Conservation (phyloP, 306 rosid genomes). For the Ormosia semicastrata region DNA sequence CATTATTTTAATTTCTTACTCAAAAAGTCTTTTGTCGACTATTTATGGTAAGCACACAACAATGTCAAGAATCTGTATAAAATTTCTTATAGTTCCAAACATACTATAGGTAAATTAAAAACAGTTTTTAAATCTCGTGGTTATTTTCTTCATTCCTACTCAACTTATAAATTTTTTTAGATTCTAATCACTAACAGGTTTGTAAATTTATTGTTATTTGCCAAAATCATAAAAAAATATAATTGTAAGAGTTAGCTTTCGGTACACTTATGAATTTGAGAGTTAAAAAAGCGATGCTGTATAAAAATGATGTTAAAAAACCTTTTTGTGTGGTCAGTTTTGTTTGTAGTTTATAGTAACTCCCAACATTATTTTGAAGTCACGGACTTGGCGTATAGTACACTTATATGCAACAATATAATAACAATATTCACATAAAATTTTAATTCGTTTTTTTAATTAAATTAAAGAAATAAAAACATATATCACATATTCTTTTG, state of each 20-base stretch:
- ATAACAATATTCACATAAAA: no score
- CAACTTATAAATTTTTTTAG: background rate
- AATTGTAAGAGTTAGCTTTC: no score
- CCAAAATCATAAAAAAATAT: no score
- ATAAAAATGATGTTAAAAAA: no score
- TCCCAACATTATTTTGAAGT: background rate
- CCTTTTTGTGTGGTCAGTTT: background rate
- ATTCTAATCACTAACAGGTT: background rate
- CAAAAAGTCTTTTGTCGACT: background rate
- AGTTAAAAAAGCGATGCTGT: no score
- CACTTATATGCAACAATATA: background rate
- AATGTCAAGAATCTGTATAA: background rate
- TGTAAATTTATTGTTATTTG: background rate
- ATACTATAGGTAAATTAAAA: background rate
- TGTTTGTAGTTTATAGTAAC: background rate
- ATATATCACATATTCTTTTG: background rate
- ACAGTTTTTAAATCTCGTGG: background rate
- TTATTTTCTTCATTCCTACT: background rate
- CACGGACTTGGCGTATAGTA: background rate
- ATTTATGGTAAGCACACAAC: background rate
- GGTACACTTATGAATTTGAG: no score
- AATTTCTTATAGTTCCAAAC: background rate
- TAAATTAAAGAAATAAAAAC: background rate
- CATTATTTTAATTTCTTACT: background rate
- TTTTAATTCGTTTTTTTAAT: no score